phyloP scores from a whole-genome alignment of 2,329 filamentous ascomycete species.

The Tolypocladium endophyticum region DNA sequence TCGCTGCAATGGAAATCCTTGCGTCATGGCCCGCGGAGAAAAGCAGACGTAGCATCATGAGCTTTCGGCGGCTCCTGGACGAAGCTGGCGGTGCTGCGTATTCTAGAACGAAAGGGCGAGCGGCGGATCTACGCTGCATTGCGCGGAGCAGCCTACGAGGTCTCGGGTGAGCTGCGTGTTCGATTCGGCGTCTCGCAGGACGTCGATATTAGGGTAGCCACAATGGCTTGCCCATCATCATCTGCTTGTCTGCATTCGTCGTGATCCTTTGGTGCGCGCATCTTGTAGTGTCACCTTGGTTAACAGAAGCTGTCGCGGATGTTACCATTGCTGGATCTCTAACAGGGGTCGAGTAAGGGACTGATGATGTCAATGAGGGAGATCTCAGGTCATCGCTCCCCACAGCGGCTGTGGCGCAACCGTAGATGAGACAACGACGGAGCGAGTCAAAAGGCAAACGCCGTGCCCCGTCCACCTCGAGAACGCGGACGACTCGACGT shows the following conservation, averaged over 20 bases:
- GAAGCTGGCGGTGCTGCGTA: background rate
- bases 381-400: too few species aligned
- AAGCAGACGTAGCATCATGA: background rate
- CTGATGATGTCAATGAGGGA: too few species aligned
- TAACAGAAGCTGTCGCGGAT: background rate
- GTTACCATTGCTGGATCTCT: background rate
- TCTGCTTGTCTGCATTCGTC: background rate
- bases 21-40: background rate
- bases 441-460: background rate
- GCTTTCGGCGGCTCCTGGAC: background rate
- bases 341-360: background rate
- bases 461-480: background rate
- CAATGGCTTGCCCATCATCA: background rate
- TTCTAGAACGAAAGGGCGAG: background rate
- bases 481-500: background rate
- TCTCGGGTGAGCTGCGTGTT: background rate
- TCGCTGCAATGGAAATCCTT: background rate
- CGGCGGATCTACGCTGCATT: background rate
- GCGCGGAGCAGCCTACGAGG: background rate
- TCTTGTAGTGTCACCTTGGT: background rate
- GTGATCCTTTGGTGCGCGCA: background rate
- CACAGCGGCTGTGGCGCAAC: background rate
- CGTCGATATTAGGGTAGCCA: background rate
- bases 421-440: background rate
- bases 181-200: background rate